Percentiles rank a stretch among this genome's conserved stretches.
phyloP scores from a whole-genome alignment of 345 rosid genomes.

The Durio zibethinus region DNA sequence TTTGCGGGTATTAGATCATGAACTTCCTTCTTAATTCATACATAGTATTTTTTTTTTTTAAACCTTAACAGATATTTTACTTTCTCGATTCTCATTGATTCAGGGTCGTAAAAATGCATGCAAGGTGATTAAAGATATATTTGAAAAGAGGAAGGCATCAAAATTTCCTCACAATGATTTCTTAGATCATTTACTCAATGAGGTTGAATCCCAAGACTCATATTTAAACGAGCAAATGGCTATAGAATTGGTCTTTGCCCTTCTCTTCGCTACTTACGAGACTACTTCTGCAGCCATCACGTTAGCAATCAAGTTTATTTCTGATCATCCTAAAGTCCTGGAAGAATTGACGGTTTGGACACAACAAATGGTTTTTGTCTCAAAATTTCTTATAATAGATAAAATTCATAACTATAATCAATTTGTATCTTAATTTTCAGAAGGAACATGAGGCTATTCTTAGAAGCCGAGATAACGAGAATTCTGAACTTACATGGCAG shows the following conservation, averaged over 20 bases:
- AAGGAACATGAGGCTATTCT: constrained; percentile 35
- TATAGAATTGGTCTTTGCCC: constrained; percentile 21
- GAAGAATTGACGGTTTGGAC: constrained; percentile 21
- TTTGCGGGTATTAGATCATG: constrained; percentile 21
- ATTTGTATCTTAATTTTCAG: constrained; percentile 15
- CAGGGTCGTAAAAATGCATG: constrained; percentile 26
- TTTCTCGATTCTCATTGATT: neutral
- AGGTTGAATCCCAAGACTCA: constrained; percentile 22
- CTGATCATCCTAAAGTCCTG: constrained; percentile 28
- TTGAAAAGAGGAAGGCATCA: constrained; percentile 28
- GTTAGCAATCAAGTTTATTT: constrained; percentile 26
- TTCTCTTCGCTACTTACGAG: constrained; percentile 34
- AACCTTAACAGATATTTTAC: no score
- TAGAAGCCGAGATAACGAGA: constrained; percentile 10
- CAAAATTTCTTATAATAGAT: no score
- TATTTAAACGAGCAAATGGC: constrained; percentile 19
- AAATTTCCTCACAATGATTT: constrained; percentile 23
- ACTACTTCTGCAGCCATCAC: constrained; percentile 32
- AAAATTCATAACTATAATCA: no score
- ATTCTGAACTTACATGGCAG: constrained; percentile 31
- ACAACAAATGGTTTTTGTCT: no score
- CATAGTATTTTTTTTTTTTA: no score
- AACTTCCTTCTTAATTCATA: no score
- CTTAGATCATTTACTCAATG: constrained; percentile 30
- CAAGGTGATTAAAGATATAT: constrained; percentile 21